phyloP scores from a whole-genome alignment of 2,329 filamentous ascomycete genomes.

The Peltaster fructicola region DNA sequence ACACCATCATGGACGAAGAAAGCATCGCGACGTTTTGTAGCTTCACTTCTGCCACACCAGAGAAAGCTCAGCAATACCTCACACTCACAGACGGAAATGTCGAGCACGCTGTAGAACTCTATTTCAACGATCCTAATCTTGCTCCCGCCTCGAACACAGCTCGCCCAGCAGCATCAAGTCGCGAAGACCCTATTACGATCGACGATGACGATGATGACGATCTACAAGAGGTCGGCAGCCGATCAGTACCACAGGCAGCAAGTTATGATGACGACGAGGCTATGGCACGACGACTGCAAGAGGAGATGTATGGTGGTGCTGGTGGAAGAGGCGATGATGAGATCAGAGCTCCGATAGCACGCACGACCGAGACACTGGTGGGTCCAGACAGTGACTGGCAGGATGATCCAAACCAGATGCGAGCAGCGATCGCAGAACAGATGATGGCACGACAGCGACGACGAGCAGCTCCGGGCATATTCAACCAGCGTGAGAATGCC shows the following conservation, averaged over 20 bases:
- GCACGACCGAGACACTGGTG: constrained; percentile 80
- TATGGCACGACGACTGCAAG: constrained; percentile 78
- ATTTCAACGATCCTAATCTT: constrained; percentile 60
- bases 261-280: constrained; percentile 68
- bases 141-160: constrained; percentile 21
- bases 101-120: constrained; percentile 74
- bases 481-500: constrained; percentile 43
- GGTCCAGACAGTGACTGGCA: constrained; percentile 46
- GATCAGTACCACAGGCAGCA: constrained; percentile 12
- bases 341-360: constrained; percentile 76
- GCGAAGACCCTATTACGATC: constrained; percentile 49
- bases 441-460: constrained; percentile 31
- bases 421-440: constrained; percentile 47
- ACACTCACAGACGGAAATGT: constrained; percentile 70
- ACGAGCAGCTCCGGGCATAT: constrained; percentile 35
- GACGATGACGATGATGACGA: constrained; percentile 46
- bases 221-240: constrained; percentile 12
- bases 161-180: constrained; percentile 10
- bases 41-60: constrained; percentile 59
- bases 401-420: constrained; percentile 35
- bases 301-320: constrained; percentile 61
- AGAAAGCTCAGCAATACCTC: constrained; percentile 67
- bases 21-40: constrained; percentile 57
- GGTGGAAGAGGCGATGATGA: constrained; percentile 32
- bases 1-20: constrained; percentile 28